Percentiles rank a stretch among this genome's conserved stretches.
phyloP scores from a whole-genome alignment of 129 eudicot species.

The Chrysanthemum seticuspe region DNA sequence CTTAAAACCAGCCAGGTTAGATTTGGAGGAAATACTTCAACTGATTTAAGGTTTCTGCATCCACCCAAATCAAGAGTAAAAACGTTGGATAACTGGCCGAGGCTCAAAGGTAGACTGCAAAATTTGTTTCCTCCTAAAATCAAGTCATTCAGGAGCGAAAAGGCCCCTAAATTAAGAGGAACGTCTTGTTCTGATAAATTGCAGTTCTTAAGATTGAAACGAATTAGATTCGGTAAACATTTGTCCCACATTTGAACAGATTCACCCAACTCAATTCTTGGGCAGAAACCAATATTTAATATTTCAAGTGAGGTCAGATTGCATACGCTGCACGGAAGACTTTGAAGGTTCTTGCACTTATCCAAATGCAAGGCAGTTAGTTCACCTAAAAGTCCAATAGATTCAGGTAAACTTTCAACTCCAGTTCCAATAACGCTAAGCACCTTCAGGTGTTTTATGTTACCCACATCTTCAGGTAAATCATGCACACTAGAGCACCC shows the following conservation, averaged over 20 bases:
- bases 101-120: constrained; percentile 20
- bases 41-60: constrained; percentile 21
- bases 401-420: constrained; percentile 11
- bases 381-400: constrained; percentile 8
- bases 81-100: constrained; percentile 14
- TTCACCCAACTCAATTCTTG: constrained; percentile 12
- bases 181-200: constrained; percentile 16
- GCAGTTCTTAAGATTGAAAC: constrained; percentile 14
- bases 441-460: constrained; percentile 14
- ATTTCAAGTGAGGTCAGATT: constrained; percentile 9
- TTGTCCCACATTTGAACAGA: constrained; percentile 23
- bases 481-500: constrained; percentile 24
- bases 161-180: constrained; percentile 16
- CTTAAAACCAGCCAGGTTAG: constrained; percentile 11
- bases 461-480: constrained; percentile 24
- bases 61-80: constrained; percentile 16
- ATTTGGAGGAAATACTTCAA: constrained; percentile 26
- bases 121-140: constrained; percentile 14
- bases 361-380: constrained; percentile 20
- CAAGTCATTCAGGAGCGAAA: constrained; percentile 2
- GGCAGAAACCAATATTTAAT: constrained; percentile 18
- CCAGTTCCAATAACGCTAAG: constrained; percentile 12
- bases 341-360: constrained; percentile 10
- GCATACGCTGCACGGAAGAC: constrained; percentile 7
- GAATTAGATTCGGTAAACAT: constrained; percentile 6